These are phyloP conservation scores for Aechmea fasciata DNA, from an alignment of 176 grass and related monocot genomes.

Conservation along the genomic window DNA sequence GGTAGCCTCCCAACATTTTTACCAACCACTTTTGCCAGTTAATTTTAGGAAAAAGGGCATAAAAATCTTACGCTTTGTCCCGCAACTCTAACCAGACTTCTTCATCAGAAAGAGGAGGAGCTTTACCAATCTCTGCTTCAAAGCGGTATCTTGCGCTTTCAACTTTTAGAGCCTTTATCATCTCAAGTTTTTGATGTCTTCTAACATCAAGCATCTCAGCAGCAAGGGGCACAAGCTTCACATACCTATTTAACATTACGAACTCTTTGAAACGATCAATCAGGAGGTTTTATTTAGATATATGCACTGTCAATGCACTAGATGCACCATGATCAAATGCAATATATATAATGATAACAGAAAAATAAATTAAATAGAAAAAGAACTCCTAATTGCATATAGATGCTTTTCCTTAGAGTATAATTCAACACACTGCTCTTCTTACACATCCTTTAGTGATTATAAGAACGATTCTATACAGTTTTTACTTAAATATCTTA, in stretches of 20 bases:
- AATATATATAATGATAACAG: background rate
- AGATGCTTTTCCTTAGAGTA: background rate
- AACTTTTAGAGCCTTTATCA: conserved; percentile 66
- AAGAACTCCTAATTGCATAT: background rate
- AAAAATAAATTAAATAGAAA: background rate
- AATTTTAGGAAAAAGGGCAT: conserved; percentile 8
- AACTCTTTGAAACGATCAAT: background rate
- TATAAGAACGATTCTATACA: background rate
- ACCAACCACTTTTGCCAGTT: conserved; percentile 14
- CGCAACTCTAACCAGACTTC: conserved; percentile 73
- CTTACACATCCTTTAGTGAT: background rate
- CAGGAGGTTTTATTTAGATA: background rate
- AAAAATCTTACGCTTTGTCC: conserved; percentile 62
- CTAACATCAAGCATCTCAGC: conserved; percentile 90
- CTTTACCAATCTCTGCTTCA: conserved; percentile 90
- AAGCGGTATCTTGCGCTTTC: conserved; percentile 70
- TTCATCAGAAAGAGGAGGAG: conserved; percentile 75
- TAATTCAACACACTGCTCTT: background rate
- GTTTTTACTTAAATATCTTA: background rate
- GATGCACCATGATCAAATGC: background rate
- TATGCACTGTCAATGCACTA: background rate
- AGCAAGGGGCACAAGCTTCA: conserved; percentile 79
- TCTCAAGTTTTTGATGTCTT: conserved; percentile 72
- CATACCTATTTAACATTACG: conserved; percentile 49
- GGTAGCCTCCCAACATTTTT: too few relatives aligned